phyloP scores from a whole-genome alignment of 73 alveolate genomes.

The Uronychia binucleata region DNA sequence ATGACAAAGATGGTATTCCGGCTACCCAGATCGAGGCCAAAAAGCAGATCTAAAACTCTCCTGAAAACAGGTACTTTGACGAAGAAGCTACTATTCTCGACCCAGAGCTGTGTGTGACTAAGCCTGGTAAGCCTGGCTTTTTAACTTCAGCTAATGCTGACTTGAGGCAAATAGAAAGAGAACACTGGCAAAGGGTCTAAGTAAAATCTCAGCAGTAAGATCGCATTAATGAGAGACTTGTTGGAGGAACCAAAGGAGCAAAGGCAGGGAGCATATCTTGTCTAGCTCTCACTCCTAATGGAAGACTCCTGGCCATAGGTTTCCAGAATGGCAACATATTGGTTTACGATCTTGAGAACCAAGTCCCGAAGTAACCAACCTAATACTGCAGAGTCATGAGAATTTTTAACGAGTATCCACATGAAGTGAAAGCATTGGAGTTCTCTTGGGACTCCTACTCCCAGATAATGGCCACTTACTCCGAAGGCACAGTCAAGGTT shows the following conservation, averaged over 20 bases:
- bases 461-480: slow-evolving; percentile 17
- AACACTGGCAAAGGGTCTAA: slow-evolving; percentile 30
- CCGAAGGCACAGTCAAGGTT: slow-evolving; percentile 19
- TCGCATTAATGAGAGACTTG: not conserved
- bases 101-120: slow-evolving; percentile 36
- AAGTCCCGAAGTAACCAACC: not conserved
- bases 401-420: slow-evolving; percentile 7
- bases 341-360: slow-evolving; percentile 37
- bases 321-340: slow-evolving; percentile 40
- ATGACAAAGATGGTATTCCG: not conserved
- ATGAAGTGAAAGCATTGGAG: slow-evolving; percentile 7
- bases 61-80: slow-evolving; percentile 11
- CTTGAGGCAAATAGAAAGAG: slow-evolving; percentile 35
- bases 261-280: slow-evolving; percentile 50
- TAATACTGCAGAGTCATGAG: slow-evolving; percentile 16
- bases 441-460: slow-evolving; percentile 40
- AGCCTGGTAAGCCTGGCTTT: not conserved
- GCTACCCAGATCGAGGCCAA: not conserved
- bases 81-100: slow-evolving; percentile 55
- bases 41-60: not conserved
- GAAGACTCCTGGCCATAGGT: slow-evolving; percentile 43
- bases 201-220: not conserved
- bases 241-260: slow-evolving; percentile 53
- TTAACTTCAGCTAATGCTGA: not conserved
- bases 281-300: slow-evolving; percentile 30